phyloP scores from a whole-genome alignment of 1,284 basidiomycete species.

The Coniophora puteana region DNA sequence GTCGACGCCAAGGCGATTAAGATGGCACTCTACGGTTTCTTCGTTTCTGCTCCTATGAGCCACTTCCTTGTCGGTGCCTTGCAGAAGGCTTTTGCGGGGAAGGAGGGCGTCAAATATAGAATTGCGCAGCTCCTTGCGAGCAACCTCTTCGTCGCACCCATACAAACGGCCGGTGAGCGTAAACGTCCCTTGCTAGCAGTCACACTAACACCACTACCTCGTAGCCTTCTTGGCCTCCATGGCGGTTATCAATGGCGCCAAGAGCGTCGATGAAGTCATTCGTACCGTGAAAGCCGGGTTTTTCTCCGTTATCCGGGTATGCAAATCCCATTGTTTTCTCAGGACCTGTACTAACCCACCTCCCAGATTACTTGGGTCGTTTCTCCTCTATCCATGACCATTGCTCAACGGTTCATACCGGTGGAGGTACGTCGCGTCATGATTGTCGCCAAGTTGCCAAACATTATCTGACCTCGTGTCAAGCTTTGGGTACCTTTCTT shows the following conservation, averaged over 20 bases:
- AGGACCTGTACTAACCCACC: slow-evolving; percentile 5
- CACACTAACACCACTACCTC: slow-evolving; percentile 17
- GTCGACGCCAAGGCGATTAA: slow-evolving; percentile 68
- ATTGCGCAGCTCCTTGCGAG: slow-evolving; percentile 75
- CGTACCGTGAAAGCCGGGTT: slow-evolving; percentile 75
- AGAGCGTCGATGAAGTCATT: slow-evolving; percentile 59
- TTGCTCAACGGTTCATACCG: slow-evolving; percentile 29
- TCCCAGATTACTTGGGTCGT: slow-evolving; percentile 28
- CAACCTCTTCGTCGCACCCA: slow-evolving; percentile 76
- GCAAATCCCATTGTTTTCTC: slow-evolving; percentile 13
- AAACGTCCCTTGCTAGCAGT: not conserved
- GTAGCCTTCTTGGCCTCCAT: slow-evolving; percentile 69
- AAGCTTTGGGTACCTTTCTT: slow-evolving; percentile 32
- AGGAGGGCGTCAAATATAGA: slow-evolving; percentile 63
- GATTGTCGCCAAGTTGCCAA: not conserved
- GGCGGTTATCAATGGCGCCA: slow-evolving; percentile 84
- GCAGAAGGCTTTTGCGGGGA: slow-evolving; percentile 76
- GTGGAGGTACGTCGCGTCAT: slow-evolving; percentile 22
- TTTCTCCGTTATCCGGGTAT: slow-evolving; percentile 69
- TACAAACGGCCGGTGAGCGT: slow-evolving; percentile 67
- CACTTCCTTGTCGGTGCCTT: slow-evolving; percentile 72
- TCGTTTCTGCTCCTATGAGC: slow-evolving; percentile 80
- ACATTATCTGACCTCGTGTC: slow-evolving; percentile 9
- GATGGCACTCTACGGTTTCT: slow-evolving; percentile 82
- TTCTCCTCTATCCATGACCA: slow-evolving; percentile 28